Conservation (phyloP, 2,329 filamentous ascomycete species). For the Leptographium galeiforme region DNA sequence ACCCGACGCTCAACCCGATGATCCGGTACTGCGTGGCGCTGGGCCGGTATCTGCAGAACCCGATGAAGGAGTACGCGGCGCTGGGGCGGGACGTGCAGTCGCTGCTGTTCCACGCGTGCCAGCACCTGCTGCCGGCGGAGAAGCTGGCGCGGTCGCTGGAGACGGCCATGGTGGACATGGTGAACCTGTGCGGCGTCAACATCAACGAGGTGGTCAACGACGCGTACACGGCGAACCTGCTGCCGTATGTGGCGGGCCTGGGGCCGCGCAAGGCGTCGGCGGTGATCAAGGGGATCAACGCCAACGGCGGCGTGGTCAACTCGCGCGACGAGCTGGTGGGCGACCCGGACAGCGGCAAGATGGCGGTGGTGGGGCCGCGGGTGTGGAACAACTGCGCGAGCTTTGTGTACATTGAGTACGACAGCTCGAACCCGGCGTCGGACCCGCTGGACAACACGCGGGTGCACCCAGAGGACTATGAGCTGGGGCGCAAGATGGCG, state of each 20-base stretch:
- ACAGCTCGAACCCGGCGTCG: constrained; percentile 64
- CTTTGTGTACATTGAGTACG: constrained; percentile 83
- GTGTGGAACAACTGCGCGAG: constrained; percentile 97
- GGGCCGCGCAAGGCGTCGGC: constrained; percentile 83
- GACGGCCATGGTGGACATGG: constrained; percentile 96
- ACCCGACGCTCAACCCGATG: constrained; percentile 65
- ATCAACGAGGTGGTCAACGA: constrained; percentile 84
- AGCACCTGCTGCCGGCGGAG: constrained; percentile 76
- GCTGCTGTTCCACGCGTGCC: constrained; percentile 77
- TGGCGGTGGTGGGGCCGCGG: constrained; percentile 71
- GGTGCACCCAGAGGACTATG: constrained; percentile 96
- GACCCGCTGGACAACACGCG: constrained; percentile 95
- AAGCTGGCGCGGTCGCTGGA: constrained; percentile 79
- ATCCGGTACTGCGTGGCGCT: constrained; percentile 83
- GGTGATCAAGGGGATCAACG: constrained; percentile 78
- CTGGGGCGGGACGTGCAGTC: constrained; percentile 80
- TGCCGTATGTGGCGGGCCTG: constrained; percentile 83
- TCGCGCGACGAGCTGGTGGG: constrained; percentile 81
- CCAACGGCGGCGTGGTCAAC: constrained; percentile 74
- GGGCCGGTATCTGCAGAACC: constrained; percentile 86
- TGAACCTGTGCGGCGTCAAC: constrained; percentile 91
- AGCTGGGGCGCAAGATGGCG: constrained; percentile 95
- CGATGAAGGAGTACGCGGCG: constrained; percentile 90
- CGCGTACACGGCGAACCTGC: constrained; percentile 67
- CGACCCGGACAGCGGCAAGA: constrained; percentile 64